Evolutionary conservation across 176 grass and related monocot genomes (phyloP), one percentile per base, ranked within the genome.

Genomic region (Phoenix dactylifera): DNA sequence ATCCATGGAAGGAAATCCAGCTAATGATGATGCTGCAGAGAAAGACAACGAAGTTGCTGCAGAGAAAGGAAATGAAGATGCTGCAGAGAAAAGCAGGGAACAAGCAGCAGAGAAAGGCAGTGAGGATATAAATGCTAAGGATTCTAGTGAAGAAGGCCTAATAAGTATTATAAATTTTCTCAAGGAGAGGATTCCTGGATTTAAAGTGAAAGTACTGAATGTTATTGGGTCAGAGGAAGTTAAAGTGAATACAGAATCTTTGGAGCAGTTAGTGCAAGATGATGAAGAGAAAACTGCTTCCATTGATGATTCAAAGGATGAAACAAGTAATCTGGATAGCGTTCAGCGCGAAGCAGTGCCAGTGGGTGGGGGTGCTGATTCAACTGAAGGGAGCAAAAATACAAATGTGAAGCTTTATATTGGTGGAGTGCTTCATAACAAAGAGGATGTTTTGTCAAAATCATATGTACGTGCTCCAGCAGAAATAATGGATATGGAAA

Each of bases 371-470:
- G 74, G 68, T 75, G 54, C 62, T 26, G 87, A 89, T 65, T 67
- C 77, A 14, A 53, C 55, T 62, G 83, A 87, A 56, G 78, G 52
- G 54, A 79, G 69, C 71, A 89, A 95, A 75, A 74, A 62, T 75
- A 63, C 84, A 5, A 75, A 74, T 30, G 74, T 87, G 4, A 90
- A 87, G 68, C 76, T 97, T 72, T 97, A 82, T 64, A 76, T 97
- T 28, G 89, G 92, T 56, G 84, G 92, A 70, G 87, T 97, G 22
- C 68, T 97, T 79, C 92, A 97, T 55, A 91, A 91, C 64, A 97
- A 84, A 74, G 87, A 88, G 26, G 87, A 97, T 49, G 17, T 57
- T 57, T 74, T 77, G 70, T 67, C 55, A 62, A 85, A 89, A 72
- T 76, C 78, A 26, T 79, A 76, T 67, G 64, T 69, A 66, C 75